Conservation (phyloP, 78 protist species). For the Reticulomyxa filosa region DNA sequence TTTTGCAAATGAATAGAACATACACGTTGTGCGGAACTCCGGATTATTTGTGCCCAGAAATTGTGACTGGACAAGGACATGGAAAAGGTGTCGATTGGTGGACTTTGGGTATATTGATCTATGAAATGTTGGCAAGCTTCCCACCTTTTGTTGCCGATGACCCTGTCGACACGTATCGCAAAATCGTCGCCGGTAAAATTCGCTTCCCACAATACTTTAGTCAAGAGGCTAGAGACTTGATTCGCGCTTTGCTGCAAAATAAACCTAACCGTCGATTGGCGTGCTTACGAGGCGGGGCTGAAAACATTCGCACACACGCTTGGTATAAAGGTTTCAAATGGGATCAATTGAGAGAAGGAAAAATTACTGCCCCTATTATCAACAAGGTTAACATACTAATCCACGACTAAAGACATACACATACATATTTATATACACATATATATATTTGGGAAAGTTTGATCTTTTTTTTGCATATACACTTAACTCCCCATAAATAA, state of each 20-base stretch:
- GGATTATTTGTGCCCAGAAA: neutral
- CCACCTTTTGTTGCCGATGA: neutral
- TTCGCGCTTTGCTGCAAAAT: constrained; percentile 43
- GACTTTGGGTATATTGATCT: neutral
- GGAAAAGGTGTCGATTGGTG: neutral
- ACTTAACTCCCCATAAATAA: too few species aligned
- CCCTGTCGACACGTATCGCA: neutral
- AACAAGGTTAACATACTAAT: too few species aligned
- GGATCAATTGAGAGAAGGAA: too few species aligned
- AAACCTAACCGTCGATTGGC: constrained; percentile 75
- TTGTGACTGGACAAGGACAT: neutral
- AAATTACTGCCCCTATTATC: too few species aligned
- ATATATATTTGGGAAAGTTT: too few species aligned
- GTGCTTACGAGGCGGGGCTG: constrained; percentile 51
- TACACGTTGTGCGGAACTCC: neutral
- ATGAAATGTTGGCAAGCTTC: neutral
- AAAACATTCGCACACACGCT: constrained; percentile 62
- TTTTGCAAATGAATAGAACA: neutral
- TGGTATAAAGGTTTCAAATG: constrained; percentile 72
- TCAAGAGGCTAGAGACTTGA: constrained; percentile 48
- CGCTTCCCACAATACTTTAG: constrained; percentile 24
- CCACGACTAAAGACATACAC: too few species aligned
- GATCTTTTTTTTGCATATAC: too few species aligned
- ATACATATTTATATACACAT: too few species aligned
- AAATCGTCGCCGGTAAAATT: neutral